phyloP scores from a whole-genome alignment of 2,329 filamentous ascomycete species.

The Periconia sp. region DNA sequence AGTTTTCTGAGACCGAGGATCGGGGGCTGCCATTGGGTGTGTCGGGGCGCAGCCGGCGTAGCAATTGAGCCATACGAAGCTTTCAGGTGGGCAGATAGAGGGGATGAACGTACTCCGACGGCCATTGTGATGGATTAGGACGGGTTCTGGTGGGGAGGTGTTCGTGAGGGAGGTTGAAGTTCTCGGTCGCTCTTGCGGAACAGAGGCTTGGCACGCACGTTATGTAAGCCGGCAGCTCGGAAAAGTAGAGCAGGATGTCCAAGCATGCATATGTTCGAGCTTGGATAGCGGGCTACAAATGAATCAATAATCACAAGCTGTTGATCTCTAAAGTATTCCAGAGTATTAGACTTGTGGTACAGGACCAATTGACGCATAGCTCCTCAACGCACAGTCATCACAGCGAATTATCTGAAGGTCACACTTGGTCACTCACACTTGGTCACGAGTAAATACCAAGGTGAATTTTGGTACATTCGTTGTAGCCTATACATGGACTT shows the following conservation, averaged over 20 bases:
- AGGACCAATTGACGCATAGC: too few species aligned
- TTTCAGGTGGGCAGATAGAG: slow-evolving; percentile 20
- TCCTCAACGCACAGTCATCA: too few species aligned
- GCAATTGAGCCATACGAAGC: slow-evolving; percentile 36
- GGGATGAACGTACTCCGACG: slow-evolving; percentile 48
- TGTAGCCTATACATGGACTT: slow-evolving; percentile 8
- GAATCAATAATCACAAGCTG: too few species aligned
- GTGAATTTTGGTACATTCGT: slow-evolving; percentile 5
- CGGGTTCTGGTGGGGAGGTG: slow-evolving; percentile 43
- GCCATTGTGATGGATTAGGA: slow-evolving; percentile 51
- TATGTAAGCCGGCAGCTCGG: too few species aligned
- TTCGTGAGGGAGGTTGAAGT: slow-evolving; percentile 51
- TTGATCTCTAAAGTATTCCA: too few species aligned
- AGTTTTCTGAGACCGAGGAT: slow-evolving; percentile 32
- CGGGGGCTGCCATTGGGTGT: slow-evolving; percentile 34
- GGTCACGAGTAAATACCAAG: slow-evolving; percentile 6
- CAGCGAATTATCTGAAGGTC: background rate
- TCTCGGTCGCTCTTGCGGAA: slow-evolving; percentile 14
- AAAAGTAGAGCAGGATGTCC: too few species aligned
- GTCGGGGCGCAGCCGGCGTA: slow-evolving; percentile 30
- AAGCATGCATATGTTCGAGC: too few species aligned
- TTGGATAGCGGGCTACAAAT: too few species aligned
- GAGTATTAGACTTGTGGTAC: too few species aligned
- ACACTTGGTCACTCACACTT: too few species aligned
- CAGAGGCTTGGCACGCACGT: slow-evolving; percentile 7